Evolutionary conservation across 1,284 basidiomycete genomes (phyloP).

Genomic region (Ganoderma leucocontextum): DNA sequence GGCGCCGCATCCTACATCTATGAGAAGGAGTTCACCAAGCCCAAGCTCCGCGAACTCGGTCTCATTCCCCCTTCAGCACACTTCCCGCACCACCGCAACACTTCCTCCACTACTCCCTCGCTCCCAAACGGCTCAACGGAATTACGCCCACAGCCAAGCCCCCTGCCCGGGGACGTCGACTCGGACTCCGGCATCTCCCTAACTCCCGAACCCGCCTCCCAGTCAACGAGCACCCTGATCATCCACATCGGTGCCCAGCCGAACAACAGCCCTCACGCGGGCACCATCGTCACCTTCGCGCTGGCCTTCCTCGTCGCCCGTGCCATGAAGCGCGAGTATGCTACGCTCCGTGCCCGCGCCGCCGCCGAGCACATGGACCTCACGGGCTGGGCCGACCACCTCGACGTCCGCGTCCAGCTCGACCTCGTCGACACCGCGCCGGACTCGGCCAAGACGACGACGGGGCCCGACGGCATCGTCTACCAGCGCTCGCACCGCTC

Average conservation of each 20-base stretch:
- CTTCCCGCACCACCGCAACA: background rate
- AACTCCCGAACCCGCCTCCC: background rate
- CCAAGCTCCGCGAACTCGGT: conserved; percentile 22
- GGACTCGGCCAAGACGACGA: conserved; percentile 21
- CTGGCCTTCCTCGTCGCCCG: conserved; percentile 38
- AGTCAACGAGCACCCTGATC: conserved; percentile 21
- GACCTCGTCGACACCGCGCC: conserved; percentile 44
- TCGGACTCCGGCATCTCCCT: conserved; percentile 14
- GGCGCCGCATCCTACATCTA: conserved; percentile 29
- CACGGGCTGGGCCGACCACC: conserved; percentile 18
- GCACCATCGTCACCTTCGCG: conserved; percentile 41
- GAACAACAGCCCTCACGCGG: conserved; percentile 43
- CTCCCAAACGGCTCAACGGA: background rate
- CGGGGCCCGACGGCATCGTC: conserved; percentile 24
- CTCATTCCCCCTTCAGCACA: conserved; percentile 18
- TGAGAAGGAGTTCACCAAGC: conserved; percentile 21
- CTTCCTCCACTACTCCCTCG: background rate
- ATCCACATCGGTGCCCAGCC: conserved; percentile 45
- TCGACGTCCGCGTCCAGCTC: conserved; percentile 34
- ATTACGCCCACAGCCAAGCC: background rate
- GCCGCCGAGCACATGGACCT: background rate
- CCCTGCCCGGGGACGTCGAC: background rate
- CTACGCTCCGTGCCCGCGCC: conserved; percentile 19
- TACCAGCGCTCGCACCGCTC: conserved; percentile 39
- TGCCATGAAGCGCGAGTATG: conserved; percentile 17